phyloP scores from a whole-genome alignment of 805 yeast genomes.

The Suhomyces vadensis region DNA sequence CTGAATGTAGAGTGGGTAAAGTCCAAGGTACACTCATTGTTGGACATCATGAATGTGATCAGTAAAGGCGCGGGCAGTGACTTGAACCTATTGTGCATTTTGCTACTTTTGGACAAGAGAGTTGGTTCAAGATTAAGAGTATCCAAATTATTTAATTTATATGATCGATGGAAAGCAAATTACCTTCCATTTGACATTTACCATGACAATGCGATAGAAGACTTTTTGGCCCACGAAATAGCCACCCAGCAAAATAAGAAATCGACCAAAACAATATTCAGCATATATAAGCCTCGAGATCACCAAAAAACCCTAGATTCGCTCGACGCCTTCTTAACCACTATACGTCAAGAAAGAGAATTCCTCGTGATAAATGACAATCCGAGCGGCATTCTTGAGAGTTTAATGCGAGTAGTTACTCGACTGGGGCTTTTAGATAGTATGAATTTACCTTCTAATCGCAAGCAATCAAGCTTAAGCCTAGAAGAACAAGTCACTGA shows the following conservation, averaged over 20 bases:
- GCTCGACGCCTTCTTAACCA: slow-evolving; percentile 13
- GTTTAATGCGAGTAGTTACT: slow-evolving; percentile 31
- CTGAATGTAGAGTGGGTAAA: slow-evolving; percentile 54
- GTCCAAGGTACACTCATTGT: slow-evolving; percentile 43
- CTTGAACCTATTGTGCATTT: slow-evolving; percentile 30
- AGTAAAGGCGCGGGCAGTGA: slow-evolving; percentile 33
- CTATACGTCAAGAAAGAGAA: slow-evolving; percentile 18
- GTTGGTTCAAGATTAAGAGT: slow-evolving; percentile 25
- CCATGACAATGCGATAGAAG: slow-evolving; percentile 6
- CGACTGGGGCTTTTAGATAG: slow-evolving; percentile 35
- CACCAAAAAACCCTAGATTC: slow-evolving; percentile 15
- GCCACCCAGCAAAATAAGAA: slow-evolving; percentile 8
- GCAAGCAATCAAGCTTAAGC: background rate
- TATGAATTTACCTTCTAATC: slow-evolving; percentile 13
- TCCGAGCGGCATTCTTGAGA: slow-evolving; percentile 38
- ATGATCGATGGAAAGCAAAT: slow-evolving; percentile 7
- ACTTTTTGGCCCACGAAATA: slow-evolving; percentile 14
- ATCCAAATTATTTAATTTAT: slow-evolving; percentile 28
- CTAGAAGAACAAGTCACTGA: slow-evolving; percentile 4
- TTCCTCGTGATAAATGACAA: slow-evolving; percentile 23
- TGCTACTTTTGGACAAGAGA: slow-evolving; percentile 27
- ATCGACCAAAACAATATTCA: background rate
- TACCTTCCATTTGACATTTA: background rate
- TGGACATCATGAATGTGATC: slow-evolving; percentile 50
- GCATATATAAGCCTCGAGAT: slow-evolving; percentile 13